Base-by-base conservation (phyloP, 2,329 filamentous ascomycete species). In the Arthrobotrys conoides region DNA sequence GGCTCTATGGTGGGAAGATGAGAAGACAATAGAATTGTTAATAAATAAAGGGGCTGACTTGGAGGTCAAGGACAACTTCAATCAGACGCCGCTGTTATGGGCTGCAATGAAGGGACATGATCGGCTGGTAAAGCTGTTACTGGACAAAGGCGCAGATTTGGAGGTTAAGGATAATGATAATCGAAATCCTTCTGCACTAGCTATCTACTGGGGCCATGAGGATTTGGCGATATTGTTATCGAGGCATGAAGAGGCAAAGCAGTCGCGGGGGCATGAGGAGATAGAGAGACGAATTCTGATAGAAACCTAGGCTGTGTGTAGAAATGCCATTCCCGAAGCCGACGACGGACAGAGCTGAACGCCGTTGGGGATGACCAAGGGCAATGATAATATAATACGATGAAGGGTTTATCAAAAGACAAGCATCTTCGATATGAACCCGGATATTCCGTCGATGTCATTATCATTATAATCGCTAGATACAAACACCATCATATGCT, bases 111-210 rank as follows among this genome's bases (percentile, higher is more conserved):
- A 22, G 10, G 36, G 33, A 27, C 38, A 27, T 22, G 22, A n/a
- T 41, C n/a, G 24, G 3, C 27, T 46, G 8, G n/a, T 9, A 16
- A 64, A 14, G 4, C 14, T 41, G 59, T 24, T 64, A 27, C 36
- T 64, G 20, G 59, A 64, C 9, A 46, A 22, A 20, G 59, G 59
- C 1, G 59, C 59, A 4, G 59, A 64, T n/a, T 9, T 46, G 22
- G 59, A 46, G 9, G 59, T 18, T 27, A 64, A 24, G 22, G 36
- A 64, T 30, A 41, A 41, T 12, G 4, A 44, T 22, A n/a, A n/a
- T 20, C 18, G 30, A 10, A 64, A 20, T 46, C 33, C 59, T 12
- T 16, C 44, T 3, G 20, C 38, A 14, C 22, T n/a, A 18, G 59
- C 59, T 1, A 33, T n/a, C 5, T 6, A 27, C 6, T 41, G 22